Conservation (phyloP, 225 moss, liverwort and hornwort genomes). For the Bryoerythrophyllum caledonicum region DNA sequence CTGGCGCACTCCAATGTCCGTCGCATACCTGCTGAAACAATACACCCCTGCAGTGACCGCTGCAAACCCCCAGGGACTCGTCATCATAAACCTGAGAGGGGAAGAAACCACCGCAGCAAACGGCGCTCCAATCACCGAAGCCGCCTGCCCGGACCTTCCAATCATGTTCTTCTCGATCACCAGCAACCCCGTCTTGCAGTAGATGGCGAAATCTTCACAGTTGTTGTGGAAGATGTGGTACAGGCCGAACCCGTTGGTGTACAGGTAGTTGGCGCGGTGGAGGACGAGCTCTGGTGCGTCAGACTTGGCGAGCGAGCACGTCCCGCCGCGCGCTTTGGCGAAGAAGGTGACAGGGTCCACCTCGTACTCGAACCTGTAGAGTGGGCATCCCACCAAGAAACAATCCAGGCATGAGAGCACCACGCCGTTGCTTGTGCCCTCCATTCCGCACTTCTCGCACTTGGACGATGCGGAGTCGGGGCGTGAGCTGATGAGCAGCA, state of each 20-base stretch:
- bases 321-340: constrained; percentile 89
- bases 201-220: constrained; percentile 98
- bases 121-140: constrained; percentile 90
- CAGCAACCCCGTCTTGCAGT: constrained; percentile 92
- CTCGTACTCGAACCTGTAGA: constrained; percentile 85
- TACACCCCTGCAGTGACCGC: constrained; percentile 88
- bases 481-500: constrained; percentile 78
- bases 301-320: constrained; percentile 82
- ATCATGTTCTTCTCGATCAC: constrained; percentile 78
- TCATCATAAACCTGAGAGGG: constrained; percentile 79
- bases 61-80: constrained; percentile 88
- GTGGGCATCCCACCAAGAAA: constrained; percentile 72
- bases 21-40: constrained; percentile 86
- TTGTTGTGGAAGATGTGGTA: constrained; percentile 95
- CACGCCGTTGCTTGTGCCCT: constrained; percentile 77
- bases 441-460: constrained; percentile 73
- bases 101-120: constrained; percentile 95
- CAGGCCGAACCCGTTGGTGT: constrained; percentile 75
- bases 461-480: constrained; percentile 44
- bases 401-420: constrained; percentile 81
- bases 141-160: constrained; percentile 96
- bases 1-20: constrained; percentile 87
- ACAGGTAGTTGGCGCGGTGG: constrained; percentile 80
- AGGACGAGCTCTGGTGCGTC: constrained; percentile 69
- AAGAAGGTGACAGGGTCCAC: constrained; percentile 78